Conservation (phyloP, 169 alveolate species). For the Plasmodium chabaudi region DNA sequence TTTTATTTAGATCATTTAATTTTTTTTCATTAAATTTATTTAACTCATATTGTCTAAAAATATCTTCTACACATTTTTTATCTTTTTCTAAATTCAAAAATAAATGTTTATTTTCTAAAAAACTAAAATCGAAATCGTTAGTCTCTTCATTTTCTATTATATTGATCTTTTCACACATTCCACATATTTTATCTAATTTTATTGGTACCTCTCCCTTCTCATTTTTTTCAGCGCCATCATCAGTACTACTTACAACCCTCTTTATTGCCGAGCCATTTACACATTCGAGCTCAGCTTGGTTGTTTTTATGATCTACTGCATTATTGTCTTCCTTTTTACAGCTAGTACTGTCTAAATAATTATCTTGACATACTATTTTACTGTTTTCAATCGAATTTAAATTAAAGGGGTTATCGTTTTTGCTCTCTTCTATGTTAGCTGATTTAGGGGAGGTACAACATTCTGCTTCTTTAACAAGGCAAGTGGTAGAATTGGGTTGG, state of each 20-base stretch:
- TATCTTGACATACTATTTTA: too few relatives aligned
- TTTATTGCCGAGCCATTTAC: too few relatives aligned
- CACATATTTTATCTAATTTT: slow-evolving; percentile 6
- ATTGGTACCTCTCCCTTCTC: neutral
- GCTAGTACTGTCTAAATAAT: too few relatives aligned
- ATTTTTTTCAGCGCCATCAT: neutral
- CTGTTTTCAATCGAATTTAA: too few relatives aligned
- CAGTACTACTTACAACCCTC: neutral
- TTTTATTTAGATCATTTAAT: slow-evolving; percentile 35
- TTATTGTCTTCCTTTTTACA: neutral
- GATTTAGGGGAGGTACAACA: too few relatives aligned
- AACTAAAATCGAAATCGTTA: slow-evolving; percentile 16
- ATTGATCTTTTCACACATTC: slow-evolving; percentile 15
- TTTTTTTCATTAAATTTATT: slow-evolving; percentile 45
- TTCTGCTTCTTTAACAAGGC: too few relatives aligned
- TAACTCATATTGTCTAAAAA: slow-evolving; percentile 47
- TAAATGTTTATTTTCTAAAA: slow-evolving; percentile 29
- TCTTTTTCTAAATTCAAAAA: slow-evolving; percentile 47
- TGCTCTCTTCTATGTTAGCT: too few relatives aligned
- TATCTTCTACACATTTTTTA: slow-evolving; percentile 32
- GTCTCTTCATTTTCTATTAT: slow-evolving; percentile 11
- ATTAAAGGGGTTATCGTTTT: too few relatives aligned
- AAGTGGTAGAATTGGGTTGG: neutral
- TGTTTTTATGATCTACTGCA: neutral
- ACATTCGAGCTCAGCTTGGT: too few relatives aligned